phyloP scores from a whole-genome alignment of 108 stramenopile species.

The Skeletonema menzelii region DNA sequence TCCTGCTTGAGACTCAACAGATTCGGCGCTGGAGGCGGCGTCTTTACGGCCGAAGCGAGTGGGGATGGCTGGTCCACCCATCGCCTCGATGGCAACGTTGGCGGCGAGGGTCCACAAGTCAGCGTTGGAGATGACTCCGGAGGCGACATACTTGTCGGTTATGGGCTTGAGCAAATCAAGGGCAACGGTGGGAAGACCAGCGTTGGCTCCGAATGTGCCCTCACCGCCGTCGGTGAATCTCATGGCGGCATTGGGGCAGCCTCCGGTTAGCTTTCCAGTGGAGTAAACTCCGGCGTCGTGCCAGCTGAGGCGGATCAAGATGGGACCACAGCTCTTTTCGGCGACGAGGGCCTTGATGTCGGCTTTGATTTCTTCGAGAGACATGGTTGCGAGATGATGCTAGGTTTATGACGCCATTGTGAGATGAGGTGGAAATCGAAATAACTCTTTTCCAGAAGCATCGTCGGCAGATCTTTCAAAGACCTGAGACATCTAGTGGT shows the following conservation, averaged over 20 bases:
- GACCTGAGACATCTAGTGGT: no score
- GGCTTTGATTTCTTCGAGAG: constrained; percentile 45
- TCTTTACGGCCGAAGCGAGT: constrained; percentile 59
- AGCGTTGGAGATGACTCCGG: constrained; percentile 48
- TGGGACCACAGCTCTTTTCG: constrained; percentile 56
- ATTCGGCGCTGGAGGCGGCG: constrained; percentile 10
- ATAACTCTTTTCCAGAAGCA: no score
- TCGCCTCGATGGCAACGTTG: constrained; percentile 56
- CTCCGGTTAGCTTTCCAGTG: constrained; percentile 41
- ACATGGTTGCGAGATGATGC: constrained; percentile 13
- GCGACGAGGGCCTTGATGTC: constrained; percentile 48
- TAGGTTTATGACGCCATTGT: not conserved
- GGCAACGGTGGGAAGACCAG: constrained; percentile 51
- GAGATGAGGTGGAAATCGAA: no score
- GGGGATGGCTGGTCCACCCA: constrained; percentile 60
- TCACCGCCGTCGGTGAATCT: constrained; percentile 57
- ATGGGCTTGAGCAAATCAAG: constrained; percentile 46
- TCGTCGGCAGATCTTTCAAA: no score
- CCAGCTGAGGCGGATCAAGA: constrained; percentile 56
- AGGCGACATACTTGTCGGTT: constrained; percentile 62
- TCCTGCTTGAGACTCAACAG: constrained; percentile 36
- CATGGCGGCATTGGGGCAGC: constrained; percentile 56
- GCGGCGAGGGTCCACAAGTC: constrained; percentile 82
- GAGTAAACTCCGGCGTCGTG: constrained; percentile 61
- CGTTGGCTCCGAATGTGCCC: constrained; percentile 56